Percentiles rank a stretch among this genome's conserved stretches.
phyloP scores from a whole-genome alignment of 768 basidiomycete species.

The Termitomyces sp. region DNA sequence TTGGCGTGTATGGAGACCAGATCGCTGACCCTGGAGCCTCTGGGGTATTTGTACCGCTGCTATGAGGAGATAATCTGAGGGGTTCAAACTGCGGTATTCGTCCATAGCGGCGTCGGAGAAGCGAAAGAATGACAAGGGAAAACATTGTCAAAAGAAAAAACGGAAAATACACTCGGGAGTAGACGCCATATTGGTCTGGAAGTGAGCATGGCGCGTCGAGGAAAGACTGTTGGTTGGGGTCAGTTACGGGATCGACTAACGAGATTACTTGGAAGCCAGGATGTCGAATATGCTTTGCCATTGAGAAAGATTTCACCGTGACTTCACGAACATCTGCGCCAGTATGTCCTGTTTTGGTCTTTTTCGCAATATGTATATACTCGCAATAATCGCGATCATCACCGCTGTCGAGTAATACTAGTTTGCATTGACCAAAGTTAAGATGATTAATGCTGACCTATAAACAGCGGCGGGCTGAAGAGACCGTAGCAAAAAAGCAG shows the following conservation, averaged over 20 bases:
- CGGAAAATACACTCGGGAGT: conserved; percentile 59
- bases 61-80: conserved; percentile 24
- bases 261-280: conserved; percentile 89
- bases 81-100: conserved; percentile 21
- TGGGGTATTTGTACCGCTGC: conserved; percentile 18
- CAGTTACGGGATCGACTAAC: conserved; percentile 32
- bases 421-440: not conserved
- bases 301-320: conserved; percentile 85
- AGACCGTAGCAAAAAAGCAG: conserved; percentile 60
- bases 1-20: conserved; percentile 38
- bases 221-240: conserved; percentile 34
- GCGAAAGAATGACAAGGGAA: conserved; percentile 41
- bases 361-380: conserved; percentile 41
- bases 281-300: conserved; percentile 59
- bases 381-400: conserved; percentile 95
- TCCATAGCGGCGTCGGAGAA: conserved; percentile 34
- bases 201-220: conserved; percentile 70
- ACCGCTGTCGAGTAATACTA: conserved; percentile 38
- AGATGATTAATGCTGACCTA: conserved; percentile 39
- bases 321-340: conserved; percentile 55
- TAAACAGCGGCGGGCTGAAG: conserved; percentile 68
- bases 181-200: conserved; percentile 65
- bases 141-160: conserved; percentile 35
- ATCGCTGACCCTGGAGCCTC: conserved; percentile 29
- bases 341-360: conserved; percentile 14